phyloP scores from a whole-genome alignment of 2,329 filamentous ascomycete species.

The Metarhizium robertsii region DNA sequence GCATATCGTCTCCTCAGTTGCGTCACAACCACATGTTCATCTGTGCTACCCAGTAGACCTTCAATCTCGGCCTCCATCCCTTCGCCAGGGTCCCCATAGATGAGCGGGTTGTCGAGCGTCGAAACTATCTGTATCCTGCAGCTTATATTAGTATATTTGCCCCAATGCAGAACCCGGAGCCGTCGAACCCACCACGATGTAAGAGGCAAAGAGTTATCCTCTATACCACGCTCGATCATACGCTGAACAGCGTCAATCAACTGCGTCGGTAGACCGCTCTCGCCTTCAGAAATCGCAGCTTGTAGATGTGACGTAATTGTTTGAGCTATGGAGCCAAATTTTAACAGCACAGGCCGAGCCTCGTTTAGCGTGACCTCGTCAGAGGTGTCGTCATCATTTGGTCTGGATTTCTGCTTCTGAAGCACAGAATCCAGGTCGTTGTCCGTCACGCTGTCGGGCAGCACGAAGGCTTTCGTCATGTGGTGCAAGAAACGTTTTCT shows the following conservation, averaged over 20 bases:
- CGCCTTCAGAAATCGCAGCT: constrained; percentile 7
- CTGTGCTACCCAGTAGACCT: constrained; percentile 16
- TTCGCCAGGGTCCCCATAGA: constrained; percentile 9
- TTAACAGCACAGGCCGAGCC: constrained; percentile 10
- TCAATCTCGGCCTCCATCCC: constrained; percentile 19
- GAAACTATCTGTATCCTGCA: constrained; percentile 18
- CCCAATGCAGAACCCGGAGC: background rate
- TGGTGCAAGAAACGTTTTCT: constrained; percentile 19
- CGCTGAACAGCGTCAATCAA: constrained; percentile 18
- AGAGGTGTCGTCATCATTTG: background rate
- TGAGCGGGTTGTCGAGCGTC: background rate
- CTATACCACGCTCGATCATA: constrained; percentile 15
- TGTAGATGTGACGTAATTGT: constrained; percentile 13
- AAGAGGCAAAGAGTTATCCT: constrained; percentile 18
- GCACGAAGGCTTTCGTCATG: constrained; percentile 23
- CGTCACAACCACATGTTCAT: constrained; percentile 19
- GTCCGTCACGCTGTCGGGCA: constrained; percentile 25
- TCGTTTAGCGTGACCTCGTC: constrained; percentile 1
- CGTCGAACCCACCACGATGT: constrained; percentile 23
- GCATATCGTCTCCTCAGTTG: constrained; percentile 17
- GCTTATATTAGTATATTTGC: constrained; percentile 3
- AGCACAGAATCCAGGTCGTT: constrained; percentile 13
- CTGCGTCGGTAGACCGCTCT: constrained; percentile 16
- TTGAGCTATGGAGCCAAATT: constrained; percentile 14
- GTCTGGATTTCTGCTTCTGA: background rate